Base-by-base conservation (phyloP, 2,329 filamentous ascomycete genomes). In the Ceratocystis cubensis region DNA sequence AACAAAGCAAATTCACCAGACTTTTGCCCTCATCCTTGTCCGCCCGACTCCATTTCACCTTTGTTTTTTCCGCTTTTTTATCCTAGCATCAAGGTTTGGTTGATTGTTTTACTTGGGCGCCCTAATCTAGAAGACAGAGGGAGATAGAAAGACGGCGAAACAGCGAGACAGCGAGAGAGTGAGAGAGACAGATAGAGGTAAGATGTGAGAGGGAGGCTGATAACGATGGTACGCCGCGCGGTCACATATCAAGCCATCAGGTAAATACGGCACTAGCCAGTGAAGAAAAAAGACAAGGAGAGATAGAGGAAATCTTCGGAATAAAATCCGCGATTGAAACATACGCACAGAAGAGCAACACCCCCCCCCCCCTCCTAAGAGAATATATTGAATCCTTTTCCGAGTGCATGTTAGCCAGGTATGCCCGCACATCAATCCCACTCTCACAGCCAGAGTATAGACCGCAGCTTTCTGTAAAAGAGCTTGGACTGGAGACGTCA, bases 321-420 rank as follows among this genome's bases (percentile, higher is more conserved):
- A 59, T 37, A 59, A 59, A 22, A 59, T 33, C 53, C 53, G 28
- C 53, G n/a, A 25, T 25, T 59, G 20, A 13, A 41, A 30, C 28
- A 10, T 33, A n/a, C 17, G 15, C 17, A 59, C 2, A 53, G 22
- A 7, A 50, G 17, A 13, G 7, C 5, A 17, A 37, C 33, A 8
- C 30, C 7, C 33, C 33, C 37, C 37, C 37, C 37, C 10, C 37
- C 37, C 37, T 13, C 37, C 37, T 15, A n/a, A 33, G 56, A 59
- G 56, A 59, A 59, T 59, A 59, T 59, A 59, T 59, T 59, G 28
- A 37, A 59, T 59, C 56, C 56, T 59, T 59, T 30, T 59, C 56
- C 30, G 56, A 17, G 10, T 33, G 30, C 15, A 33, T 41, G 37
- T 25, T 30, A 59, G 28, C 56, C 28, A 59, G 56, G 28, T n/a